Evolutionary conservation across 768 basidiomycete genomes (phyloP).

Genomic region (Collybia mongolica): DNA sequence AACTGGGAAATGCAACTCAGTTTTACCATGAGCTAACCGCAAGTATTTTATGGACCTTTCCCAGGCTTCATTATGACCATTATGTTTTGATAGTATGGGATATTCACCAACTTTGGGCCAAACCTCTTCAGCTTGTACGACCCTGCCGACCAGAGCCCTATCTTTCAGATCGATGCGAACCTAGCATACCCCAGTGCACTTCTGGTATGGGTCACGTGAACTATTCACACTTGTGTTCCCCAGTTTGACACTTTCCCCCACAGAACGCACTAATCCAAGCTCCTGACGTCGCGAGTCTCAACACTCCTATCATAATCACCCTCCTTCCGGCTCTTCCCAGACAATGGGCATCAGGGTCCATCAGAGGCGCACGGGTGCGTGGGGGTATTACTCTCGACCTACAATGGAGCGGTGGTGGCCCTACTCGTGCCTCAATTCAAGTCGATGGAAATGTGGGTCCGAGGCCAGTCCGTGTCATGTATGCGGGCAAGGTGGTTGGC

Average conservation of each 20-base stretch:
- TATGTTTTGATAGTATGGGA: conserved; percentile 46
- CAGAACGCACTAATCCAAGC: conserved; percentile 67
- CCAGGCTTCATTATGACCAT: background rate
- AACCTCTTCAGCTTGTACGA: conserved; percentile 70
- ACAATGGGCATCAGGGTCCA: conserved; percentile 61
- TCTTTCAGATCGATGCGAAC: conserved; percentile 83
- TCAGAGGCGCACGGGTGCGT: conserved; percentile 60
- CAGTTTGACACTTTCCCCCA: background rate
- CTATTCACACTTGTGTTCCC: conserved; percentile 13
- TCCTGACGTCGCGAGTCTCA: conserved; percentile 55
- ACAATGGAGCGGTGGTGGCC: conserved; percentile 38
- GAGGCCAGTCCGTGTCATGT: conserved; percentile 16
- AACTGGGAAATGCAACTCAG: conserved; percentile 51
- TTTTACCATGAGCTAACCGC: conserved; percentile 71
- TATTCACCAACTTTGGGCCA: conserved; percentile 57
- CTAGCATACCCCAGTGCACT: conserved; percentile 66
- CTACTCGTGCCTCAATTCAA: conserved; percentile 10
- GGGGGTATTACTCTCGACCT: conserved; percentile 61
- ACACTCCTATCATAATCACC: conserved; percentile 52
- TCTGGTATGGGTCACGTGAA: conserved; percentile 39
- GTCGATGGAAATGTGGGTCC: conserved; percentile 11
- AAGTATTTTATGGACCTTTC: conserved; percentile 19
- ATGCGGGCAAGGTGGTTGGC: conserved; percentile 10
- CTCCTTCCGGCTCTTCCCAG: conserved; percentile 65
- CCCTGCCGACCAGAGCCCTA: conserved; percentile 41